A percentile compares a stretch with the other conserved stretches of the same genome.
These are phyloP conservation scores for Auricularia sp. DNA, from an alignment of 768 basidiomycete genomes.

Conservation along the genomic window DNA sequence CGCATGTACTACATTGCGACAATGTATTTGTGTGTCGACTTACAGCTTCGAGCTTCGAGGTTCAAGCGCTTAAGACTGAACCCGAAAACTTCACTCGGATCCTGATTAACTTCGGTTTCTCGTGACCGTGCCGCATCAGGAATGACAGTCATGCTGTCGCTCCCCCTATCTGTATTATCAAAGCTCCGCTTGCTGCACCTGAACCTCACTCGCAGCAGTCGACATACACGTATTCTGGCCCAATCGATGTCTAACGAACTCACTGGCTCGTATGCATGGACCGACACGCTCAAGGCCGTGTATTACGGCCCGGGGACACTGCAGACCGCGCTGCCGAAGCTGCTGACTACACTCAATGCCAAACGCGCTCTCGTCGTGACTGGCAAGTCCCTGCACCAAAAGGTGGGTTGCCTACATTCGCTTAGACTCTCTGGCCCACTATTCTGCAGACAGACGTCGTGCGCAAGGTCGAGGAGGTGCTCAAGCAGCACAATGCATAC, in stretches of 20 bases:
- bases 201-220: too few relatives aligned
- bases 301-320: slow-evolving; percentile 66
- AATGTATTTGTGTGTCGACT: too few relatives aligned
- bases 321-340: slow-evolving; percentile 50
- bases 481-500: slow-evolving; percentile 49
- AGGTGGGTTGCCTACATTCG: slow-evolving; percentile 31
- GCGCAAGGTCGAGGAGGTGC: slow-evolving; percentile 41
- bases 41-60: too few relatives aligned
- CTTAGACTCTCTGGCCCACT: background rate
- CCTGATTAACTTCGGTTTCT: too few relatives aligned
- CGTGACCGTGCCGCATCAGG: too few relatives aligned
- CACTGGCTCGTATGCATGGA: slow-evolving; percentile 41
- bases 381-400: slow-evolving; percentile 55
- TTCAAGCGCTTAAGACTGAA: too few relatives aligned
- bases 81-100: too few relatives aligned
- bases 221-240: too few relatives aligned
- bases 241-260: background rate
- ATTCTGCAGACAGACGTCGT: slow-evolving; percentile 48
- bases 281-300: slow-evolving; percentile 55
- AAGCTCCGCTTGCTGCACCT: too few relatives aligned
- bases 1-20: too few relatives aligned
- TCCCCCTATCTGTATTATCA: too few relatives aligned
- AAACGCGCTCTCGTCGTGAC: slow-evolving; percentile 65
- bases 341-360: slow-evolving; percentile 43
- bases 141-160: too few relatives aligned